Base-by-base conservation (phyloP, 2,329 filamentous ascomycete genomes). In the Exophiala sideris region DNA sequence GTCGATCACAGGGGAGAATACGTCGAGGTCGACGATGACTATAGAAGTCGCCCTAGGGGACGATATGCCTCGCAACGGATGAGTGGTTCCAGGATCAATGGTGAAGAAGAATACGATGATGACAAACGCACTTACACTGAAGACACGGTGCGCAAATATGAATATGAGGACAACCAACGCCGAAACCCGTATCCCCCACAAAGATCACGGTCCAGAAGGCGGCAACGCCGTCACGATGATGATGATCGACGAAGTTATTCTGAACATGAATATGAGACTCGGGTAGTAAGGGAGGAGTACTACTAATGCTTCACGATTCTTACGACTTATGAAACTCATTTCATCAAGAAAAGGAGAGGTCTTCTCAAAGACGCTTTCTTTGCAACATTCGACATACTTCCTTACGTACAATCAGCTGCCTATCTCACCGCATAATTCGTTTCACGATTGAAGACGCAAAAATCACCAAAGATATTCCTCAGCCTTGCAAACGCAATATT, bases 31-130 rank as follows among this genome's bases (percentile, higher is more conserved):
- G 35, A 56, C n/a, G 38, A 45, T 6, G 34, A 50, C 16, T 16
- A 59, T 68, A 12, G 68, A 69, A 52, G 47, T 69, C 29, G 62
- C 68, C 11, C 60, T 40, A 5, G 66, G 68, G 50, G 66, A 65
- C 59, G 66, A 71, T 64, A 59, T 24, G 48, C 38, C 11, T 48
- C 49, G 33, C 56, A 45, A 34, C 47, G 48, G 41, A 44, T 44
- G 41, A 67, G 73, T 33, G 51, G 57, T 47, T 62, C 64, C 53
- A 62, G 67, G 47, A 52, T 65, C 10, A 55, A 51, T 36, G 41
- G 57, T 36, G 40, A 57, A 16, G 42, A 62, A 16, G 58, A 64
- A 34, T 32, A 54, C 33, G 63, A 66, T 52, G 44, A 62, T 63
- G 61, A 72, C 9, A 49, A 52, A 50, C 50, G 50, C 5, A 54